phyloP scores from a whole-genome alignment of 1,139 yeast genomes.

The Pichia terricola region DNA sequence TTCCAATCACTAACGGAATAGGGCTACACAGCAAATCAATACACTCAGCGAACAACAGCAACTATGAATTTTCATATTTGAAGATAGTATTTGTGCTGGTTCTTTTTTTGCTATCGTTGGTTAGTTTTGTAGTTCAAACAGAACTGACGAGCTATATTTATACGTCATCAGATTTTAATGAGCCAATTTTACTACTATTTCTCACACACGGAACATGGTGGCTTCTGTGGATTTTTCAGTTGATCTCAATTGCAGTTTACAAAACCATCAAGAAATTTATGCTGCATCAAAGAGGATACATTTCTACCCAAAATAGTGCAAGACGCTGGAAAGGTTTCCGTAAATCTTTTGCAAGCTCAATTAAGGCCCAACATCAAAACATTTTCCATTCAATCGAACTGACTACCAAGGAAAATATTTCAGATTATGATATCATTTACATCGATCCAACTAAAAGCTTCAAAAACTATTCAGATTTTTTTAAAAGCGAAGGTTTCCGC shows the following conservation, averaged over 20 bases:
- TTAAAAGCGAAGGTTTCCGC: slow-evolving; percentile 36
- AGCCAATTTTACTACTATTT: slow-evolving; percentile 59
- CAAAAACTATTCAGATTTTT: slow-evolving; percentile 33
- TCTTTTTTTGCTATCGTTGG: slow-evolving; percentile 50
- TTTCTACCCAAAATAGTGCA: slow-evolving; percentile 23
- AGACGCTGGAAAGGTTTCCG: slow-evolving; percentile 31
- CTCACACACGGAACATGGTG: slow-evolving; percentile 80
- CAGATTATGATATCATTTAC: slow-evolving; percentile 13
- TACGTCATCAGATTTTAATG: slow-evolving; percentile 43
- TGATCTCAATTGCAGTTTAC: slow-evolving; percentile 36
- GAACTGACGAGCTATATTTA: slow-evolving; percentile 72
- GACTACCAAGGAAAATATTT: slow-evolving; percentile 21
- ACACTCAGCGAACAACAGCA: too few relatives aligned
- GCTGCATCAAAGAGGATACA: slow-evolving; percentile 27
- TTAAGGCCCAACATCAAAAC: slow-evolving; percentile 30
- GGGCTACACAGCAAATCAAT: too few relatives aligned
- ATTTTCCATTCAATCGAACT: slow-evolving; percentile 27
- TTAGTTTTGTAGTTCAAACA: slow-evolving; percentile 68
- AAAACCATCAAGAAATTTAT: slow-evolving; percentile 32
- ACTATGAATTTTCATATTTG: slow-evolving; percentile 22
- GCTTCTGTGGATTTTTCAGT: slow-evolving; percentile 65
- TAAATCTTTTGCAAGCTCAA: slow-evolving; percentile 33
- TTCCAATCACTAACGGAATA: too few relatives aligned
- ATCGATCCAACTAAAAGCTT: slow-evolving; percentile 19
- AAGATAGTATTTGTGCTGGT: slow-evolving; percentile 46